phyloP scores from a whole-genome alignment of 108 stramenopile genomes.

The Chaetoceros muelleri region DNA sequence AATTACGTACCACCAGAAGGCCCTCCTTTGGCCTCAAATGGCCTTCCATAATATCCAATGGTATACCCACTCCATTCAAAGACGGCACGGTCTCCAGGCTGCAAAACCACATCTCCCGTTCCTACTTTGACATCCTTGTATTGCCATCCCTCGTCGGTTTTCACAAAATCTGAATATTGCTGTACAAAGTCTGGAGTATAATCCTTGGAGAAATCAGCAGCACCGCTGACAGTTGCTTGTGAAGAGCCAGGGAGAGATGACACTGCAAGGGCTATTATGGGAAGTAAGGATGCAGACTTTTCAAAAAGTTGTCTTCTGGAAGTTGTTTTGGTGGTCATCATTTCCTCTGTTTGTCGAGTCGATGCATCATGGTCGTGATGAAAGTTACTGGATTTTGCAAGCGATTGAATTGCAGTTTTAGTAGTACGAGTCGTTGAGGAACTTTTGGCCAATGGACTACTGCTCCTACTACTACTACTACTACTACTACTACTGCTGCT shows the following conservation, averaged over 20 bases:
- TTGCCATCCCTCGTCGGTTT: conserved; percentile 44
- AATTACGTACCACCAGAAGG: not conserved
- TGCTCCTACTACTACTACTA: no score
- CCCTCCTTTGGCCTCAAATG: conserved; percentile 81
- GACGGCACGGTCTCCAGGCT: conserved; percentile 74
- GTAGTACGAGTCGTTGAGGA: no score
- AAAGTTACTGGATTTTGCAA: no score
- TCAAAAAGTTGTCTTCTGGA: no score
- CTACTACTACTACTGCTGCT: no score
- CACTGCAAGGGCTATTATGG: not conserved
- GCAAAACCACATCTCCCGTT: conserved; percentile 13
- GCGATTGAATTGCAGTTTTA: no score
- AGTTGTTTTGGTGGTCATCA: no score
- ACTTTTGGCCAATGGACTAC: no score
- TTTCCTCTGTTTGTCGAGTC: no score
- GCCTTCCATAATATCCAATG: conserved; percentile 86
- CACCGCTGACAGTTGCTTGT: not conserved
- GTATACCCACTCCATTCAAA: conserved; percentile 97
- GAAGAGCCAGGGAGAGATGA: not conserved
- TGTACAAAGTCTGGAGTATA: conserved; percentile 56
- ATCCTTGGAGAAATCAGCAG: conserved; percentile 3
- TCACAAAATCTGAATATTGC: conserved; percentile 56
- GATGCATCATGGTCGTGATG: no score
- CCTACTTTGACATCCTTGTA: conserved; percentile 66
- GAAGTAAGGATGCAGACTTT: no score